Evolutionary conservation across 345 rosid genomes (phyloP).

Genomic region (Hevea brasiliensis): DNA sequence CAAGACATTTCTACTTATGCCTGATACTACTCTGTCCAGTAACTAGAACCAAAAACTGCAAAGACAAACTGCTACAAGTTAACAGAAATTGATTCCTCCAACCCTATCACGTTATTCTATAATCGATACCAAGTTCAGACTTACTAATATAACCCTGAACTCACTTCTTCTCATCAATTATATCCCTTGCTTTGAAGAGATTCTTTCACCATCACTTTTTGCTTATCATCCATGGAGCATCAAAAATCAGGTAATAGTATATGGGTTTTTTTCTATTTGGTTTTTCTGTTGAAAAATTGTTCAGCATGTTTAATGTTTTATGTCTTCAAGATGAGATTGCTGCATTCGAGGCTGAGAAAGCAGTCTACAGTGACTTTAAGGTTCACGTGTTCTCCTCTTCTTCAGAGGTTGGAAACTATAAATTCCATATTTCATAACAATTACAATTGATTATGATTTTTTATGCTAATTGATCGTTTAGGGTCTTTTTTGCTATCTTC

Average conservation of each 20-base stretch:
- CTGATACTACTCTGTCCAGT: not conserved
- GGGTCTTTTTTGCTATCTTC: not conserved
- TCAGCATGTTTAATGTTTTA: conserved; percentile 14
- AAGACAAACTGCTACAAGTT: conserved; percentile 20
- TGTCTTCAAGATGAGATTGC: conserved; percentile 24
- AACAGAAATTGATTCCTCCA: conserved; percentile 10
- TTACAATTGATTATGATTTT: not conserved
- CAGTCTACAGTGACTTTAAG: conserved; percentile 37
- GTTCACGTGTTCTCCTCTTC: conserved; percentile 61
- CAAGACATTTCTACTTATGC: not conserved
- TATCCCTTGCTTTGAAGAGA: not conserved
- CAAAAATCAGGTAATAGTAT: conserved; percentile 26
- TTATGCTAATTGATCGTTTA: not conserved
- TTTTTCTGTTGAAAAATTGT: not conserved
- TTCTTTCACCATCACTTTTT: not conserved
- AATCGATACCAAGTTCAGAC: not conserved
- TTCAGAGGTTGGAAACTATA: conserved; percentile 46
- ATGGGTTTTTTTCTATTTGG: not conserved
- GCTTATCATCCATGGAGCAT: conserved; percentile 22
- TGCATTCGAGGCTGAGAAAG: conserved; percentile 36
- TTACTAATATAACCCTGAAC: not conserved
- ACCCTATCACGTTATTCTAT: not conserved
- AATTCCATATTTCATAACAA: not conserved
- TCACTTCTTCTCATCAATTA: not conserved
- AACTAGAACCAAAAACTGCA: not conserved